phyloP scores from a whole-genome alignment of 1,139 yeast genomes.

The Arxiozyma bovina region DNA sequence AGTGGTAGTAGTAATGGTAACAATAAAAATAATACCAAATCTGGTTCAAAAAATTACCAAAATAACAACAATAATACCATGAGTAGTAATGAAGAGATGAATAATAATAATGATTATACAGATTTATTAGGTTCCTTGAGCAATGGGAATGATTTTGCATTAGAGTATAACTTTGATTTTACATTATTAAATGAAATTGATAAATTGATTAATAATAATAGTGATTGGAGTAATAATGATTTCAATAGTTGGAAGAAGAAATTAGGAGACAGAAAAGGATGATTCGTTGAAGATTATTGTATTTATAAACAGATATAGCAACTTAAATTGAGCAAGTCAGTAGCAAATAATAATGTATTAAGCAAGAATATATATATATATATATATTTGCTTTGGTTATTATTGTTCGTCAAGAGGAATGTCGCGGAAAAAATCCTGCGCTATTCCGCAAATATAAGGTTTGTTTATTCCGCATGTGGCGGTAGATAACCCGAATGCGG shows the following conservation, averaged over 20 bases:
- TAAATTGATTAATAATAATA: constrained; percentile 18
- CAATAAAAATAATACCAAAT: background rate
- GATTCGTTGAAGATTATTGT: background rate
- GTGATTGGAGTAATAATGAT: background rate
- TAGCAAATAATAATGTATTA: no score
- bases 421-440: no score
- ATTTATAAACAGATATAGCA: no score
- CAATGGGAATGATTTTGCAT: constrained; percentile 25
- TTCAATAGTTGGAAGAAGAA: background rate
- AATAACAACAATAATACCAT: background rate
- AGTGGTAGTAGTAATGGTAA: background rate
- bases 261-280: background rate
- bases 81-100: background rate
- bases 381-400: no score
- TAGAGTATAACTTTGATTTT: constrained; percentile 28
- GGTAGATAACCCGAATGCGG: no score
- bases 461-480: no score
- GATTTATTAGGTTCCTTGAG: constrained; percentile 24
- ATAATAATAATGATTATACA: constrained; percentile 14
- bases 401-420: no score
- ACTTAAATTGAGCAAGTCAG: no score
- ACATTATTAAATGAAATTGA: constrained; percentile 27
- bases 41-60: background rate
- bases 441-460: no score
- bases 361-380: no score